A percentile compares a stretch with the other conserved stretches of the same genome.
phyloP scores from a whole-genome alignment of 139 green algal genomes.

The Chlorella sp. region DNA sequence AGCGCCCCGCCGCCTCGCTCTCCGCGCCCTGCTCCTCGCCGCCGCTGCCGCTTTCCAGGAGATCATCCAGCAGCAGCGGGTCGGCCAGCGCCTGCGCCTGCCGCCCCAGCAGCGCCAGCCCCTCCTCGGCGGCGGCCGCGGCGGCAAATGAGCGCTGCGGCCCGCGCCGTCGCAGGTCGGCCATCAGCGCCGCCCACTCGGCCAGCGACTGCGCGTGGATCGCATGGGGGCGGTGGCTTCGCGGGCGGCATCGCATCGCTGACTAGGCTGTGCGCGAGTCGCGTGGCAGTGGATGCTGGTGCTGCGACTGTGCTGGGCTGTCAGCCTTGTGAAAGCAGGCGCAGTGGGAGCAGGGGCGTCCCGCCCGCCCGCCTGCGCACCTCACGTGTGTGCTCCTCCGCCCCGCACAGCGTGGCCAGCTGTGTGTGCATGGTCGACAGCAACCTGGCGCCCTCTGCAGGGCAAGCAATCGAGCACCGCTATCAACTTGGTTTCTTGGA shows the following conservation, averaged over 20 bases:
- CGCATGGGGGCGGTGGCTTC: too few species aligned
- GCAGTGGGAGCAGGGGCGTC: too few species aligned
- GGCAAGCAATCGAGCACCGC: too few species aligned
- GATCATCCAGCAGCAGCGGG: neutral
- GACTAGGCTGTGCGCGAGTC: too few species aligned
- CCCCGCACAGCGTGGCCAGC: neutral
- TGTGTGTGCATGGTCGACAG: conserved; percentile 1
- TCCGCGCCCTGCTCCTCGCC: neutral
- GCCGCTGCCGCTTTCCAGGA: neutral
- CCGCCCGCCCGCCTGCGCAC: conserved; percentile 3
- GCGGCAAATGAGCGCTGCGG: neutral
- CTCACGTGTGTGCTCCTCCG: conserved; percentile 19
- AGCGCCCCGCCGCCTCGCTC: neutral
- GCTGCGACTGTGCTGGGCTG: too few species aligned
- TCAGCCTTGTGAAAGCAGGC: too few species aligned
- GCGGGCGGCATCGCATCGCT: too few species aligned
- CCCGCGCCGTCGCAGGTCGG: neutral
- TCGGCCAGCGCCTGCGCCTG: conserved; percentile 15
- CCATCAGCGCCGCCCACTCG: conserved; percentile 10
- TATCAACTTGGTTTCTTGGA: too few species aligned
- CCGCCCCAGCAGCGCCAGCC: conserved; percentile 15
- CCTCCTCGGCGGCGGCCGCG: conserved; percentile 14
- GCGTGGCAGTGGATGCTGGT: too few species aligned
- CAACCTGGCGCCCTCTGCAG: conserved; percentile 8
- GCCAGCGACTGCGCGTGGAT: conserved; percentile 18